Evolutionary conservation across 2,329 filamentous ascomycete species (phyloP), one percentile per base, ranked within the genome.

Genomic region (Fusarium fujikuroi): DNA sequence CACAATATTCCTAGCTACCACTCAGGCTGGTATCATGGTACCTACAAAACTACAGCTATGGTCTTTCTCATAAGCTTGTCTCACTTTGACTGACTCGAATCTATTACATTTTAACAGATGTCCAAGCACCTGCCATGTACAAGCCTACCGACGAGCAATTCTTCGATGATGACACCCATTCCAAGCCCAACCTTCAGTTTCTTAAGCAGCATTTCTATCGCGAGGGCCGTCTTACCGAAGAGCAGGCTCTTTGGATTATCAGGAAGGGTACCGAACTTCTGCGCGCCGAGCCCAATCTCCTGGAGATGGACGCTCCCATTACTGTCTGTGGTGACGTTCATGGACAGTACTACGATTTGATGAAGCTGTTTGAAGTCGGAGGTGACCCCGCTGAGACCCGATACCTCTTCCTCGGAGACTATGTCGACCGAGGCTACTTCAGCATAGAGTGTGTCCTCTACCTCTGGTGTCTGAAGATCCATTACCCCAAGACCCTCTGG

Each of bases 271-370:
- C 94, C 63, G 93, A 98, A 82, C 85, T 99, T 57, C 88, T 99
- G 79, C 92, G 92, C 80, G 88, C 92, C 71, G 96, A 99, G 85
- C 95, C 96, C 74, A 99, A 98, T 83, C 87, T 99, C 74, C 88
- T 99, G 76, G 96, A 99, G 87, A 99, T 99, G 96, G 96, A 99
- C 83, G 96, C 96, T 44, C 96, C 96, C 70, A 99, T 99, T 81
- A 99, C 96, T 15, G 96, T 99, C 57, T 99, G 96, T 80, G 96
- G 96, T 81, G 96, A 99, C 80, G 95, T 99, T 61, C 96, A 99
- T 84, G 96, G 96, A 76, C 96, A 99, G 85, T 99, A 98, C 86
- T 99, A 97, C 83, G 96, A 99, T 83, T 85, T 99, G 81, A 99
- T 99, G 96, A 99, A 99, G 87, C 89, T 99, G 39, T 99, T 99